Conservation (phyloP, 441 rosid genomes). For the Bruguiera hainesii region DNA sequence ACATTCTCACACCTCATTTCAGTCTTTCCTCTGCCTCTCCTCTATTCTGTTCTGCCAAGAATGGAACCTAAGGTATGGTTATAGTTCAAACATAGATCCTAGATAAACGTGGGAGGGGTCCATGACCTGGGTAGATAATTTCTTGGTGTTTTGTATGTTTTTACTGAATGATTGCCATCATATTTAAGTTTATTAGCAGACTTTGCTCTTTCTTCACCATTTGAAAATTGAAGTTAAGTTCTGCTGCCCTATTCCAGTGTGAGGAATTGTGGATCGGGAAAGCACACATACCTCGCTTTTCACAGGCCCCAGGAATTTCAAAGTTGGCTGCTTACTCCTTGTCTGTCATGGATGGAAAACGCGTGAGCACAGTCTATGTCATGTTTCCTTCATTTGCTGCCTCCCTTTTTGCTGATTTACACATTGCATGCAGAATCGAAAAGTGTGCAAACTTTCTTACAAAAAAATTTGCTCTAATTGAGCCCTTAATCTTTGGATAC, state of each 20-base stretch:
- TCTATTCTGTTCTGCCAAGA: no score
- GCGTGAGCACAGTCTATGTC: constrained; percentile 32
- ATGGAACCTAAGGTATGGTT: no score
- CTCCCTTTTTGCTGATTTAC: not conserved
- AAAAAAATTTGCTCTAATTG: not conserved
- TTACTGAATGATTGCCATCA: no score
- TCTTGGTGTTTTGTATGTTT: no score
- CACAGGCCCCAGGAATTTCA: constrained; percentile 44
- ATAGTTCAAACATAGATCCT: no score
- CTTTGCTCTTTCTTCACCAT: not conserved
- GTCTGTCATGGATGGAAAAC: constrained; percentile 49
- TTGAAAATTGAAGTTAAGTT: constrained; percentile 3
- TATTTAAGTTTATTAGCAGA: not conserved
- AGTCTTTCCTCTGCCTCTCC: no score
- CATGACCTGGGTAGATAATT: no score
- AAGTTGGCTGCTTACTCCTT: constrained; percentile 51
- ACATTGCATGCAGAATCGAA: not conserved
- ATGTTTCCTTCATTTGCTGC: not conserved
- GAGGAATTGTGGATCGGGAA: constrained; percentile 52
- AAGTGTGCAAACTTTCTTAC: not conserved
- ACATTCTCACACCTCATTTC: no score
- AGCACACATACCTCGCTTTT: constrained; percentile 55
- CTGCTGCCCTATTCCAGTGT: constrained; percentile 30
- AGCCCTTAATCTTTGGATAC: not conserved
- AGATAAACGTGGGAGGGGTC: no score